Conservation (phyloP, 345 rosid species). For the Dipteronia sinensis region DNA sequence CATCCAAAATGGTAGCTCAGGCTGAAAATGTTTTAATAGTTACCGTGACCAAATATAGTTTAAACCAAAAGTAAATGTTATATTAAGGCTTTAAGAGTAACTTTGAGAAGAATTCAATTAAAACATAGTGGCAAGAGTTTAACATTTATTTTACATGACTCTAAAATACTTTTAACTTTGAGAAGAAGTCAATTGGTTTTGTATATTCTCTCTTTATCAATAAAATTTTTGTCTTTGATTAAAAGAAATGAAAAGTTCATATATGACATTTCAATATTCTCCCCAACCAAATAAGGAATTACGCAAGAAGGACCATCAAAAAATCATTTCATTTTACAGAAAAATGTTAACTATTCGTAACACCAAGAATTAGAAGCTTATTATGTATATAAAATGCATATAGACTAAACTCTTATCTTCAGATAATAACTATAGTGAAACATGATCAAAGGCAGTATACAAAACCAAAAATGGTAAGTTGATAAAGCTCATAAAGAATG, state of each 20-base stretch:
- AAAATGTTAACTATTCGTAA: too few relatives aligned
- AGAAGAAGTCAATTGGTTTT: too few relatives aligned
- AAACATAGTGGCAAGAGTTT: too few relatives aligned
- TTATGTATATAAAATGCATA: background rate
- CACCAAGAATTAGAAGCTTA: background rate
- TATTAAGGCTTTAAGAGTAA: too few relatives aligned
- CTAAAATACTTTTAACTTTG: background rate
- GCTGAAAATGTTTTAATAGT: too few relatives aligned
- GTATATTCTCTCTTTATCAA: background rate
- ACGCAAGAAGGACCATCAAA: background rate
- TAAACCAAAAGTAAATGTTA: too few relatives aligned
- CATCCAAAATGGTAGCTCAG: too few relatives aligned
- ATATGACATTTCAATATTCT: background rate
- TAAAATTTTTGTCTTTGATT: background rate
- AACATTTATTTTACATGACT: background rate
- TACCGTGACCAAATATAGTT: too few relatives aligned
- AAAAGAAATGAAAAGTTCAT: background rate
- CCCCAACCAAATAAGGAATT: background rate
- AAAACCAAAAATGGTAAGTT: background rate
- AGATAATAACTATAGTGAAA: background rate
- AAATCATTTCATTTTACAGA: too few relatives aligned
- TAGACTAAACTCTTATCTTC: background rate
- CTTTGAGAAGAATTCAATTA: too few relatives aligned
- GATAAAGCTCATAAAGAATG: background rate
- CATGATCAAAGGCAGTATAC: background rate